Percentiles rank a stretch among this genome's conserved stretches.
Evolutionary conservation across 345 rosid species (phyloP).

Genomic region (Eucalyptus curtisii): DNA sequence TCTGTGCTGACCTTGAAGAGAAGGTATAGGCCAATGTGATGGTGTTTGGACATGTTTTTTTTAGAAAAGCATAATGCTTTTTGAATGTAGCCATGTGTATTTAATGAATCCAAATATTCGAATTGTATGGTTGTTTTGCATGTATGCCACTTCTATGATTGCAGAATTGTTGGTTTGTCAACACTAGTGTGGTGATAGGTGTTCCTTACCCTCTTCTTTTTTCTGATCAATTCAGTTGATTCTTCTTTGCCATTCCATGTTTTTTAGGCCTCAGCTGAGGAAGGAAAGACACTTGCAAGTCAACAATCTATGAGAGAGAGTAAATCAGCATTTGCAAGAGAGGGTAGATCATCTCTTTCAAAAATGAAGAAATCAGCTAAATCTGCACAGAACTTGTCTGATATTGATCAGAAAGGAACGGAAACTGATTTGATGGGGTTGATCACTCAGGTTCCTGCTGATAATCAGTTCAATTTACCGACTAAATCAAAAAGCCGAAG

Average conservation of each 20-base stretch:
- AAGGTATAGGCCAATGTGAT: neutral
- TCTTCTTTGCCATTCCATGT: neutral
- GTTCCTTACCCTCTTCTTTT: neutral
- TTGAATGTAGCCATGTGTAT: neutral
- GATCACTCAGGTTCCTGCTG: constrained; percentile 30
- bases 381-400: constrained; percentile 22
- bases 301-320: neutral
- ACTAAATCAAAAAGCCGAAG: constrained; percentile 46
- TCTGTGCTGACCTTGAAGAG: neutral
- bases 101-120: neutral
- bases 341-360: neutral
- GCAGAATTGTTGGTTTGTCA: neutral
- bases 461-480: constrained; percentile 17
- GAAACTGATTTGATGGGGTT: constrained; percentile 17
- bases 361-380: constrained; percentile 25
- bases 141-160: neutral
- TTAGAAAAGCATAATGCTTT: neutral
- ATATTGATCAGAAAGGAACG: constrained; percentile 24
- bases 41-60: neutral
- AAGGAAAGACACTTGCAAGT: constrained; percentile 10
- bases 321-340: neutral
- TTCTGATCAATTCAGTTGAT: neutral
- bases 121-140: neutral
- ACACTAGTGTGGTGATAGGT: neutral
- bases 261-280: constrained; percentile 34